These are phyloP conservation scores for Amoeboaphelidium protococcarum DNA, from an alignment of 371 early-diverging fungal species.

Conservation along the genomic window DNA sequence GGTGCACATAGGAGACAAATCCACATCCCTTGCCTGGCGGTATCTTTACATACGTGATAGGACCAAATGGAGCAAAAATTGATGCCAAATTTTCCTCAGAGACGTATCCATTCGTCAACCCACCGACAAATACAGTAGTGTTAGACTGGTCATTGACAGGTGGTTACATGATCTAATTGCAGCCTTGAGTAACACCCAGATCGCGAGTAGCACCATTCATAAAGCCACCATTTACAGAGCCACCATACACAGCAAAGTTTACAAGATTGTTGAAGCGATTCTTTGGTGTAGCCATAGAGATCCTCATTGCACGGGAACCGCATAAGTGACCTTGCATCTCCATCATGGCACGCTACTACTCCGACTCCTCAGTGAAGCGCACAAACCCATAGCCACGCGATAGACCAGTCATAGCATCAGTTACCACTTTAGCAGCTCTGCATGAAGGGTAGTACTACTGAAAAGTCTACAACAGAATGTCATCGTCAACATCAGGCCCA, in stretches of 20 bases:
- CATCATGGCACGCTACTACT: slow-evolving; percentile 37
- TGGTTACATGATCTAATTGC: not conserved
- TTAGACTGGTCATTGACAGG: slow-evolving; percentile 43
- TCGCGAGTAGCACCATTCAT: slow-evolving; percentile 1
- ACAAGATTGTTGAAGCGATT: slow-evolving; percentile 12
- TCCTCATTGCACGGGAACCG: slow-evolving; percentile 52
- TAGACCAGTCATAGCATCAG: slow-evolving; percentile 38
- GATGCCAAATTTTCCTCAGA: slow-evolving; percentile 46
- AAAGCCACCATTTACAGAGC: slow-evolving; percentile 5
- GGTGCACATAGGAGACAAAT: slow-evolving; percentile 60
- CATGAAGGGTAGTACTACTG: slow-evolving; percentile 26
- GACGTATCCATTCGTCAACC: slow-evolving; percentile 33
- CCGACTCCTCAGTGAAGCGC: slow-evolving; percentile 36
- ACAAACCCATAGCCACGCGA: slow-evolving; percentile 53
- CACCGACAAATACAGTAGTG: slow-evolving; percentile 86
- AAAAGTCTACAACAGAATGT: slow-evolving; percentile 25
- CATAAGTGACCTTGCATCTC: slow-evolving; percentile 43
- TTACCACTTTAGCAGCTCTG: slow-evolving; percentile 53
- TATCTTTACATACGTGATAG: slow-evolving; percentile 64
- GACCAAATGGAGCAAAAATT: slow-evolving; percentile 56
- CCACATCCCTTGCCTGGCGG: slow-evolving; percentile 80
- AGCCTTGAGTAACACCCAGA: not conserved
- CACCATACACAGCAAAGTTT: no score
- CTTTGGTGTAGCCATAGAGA: slow-evolving; percentile 60
- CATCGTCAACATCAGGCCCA: slow-evolving; percentile 34